Conservation (phyloP, 192 early-diverging fungal species). For the Coemansia sp. region DNA sequence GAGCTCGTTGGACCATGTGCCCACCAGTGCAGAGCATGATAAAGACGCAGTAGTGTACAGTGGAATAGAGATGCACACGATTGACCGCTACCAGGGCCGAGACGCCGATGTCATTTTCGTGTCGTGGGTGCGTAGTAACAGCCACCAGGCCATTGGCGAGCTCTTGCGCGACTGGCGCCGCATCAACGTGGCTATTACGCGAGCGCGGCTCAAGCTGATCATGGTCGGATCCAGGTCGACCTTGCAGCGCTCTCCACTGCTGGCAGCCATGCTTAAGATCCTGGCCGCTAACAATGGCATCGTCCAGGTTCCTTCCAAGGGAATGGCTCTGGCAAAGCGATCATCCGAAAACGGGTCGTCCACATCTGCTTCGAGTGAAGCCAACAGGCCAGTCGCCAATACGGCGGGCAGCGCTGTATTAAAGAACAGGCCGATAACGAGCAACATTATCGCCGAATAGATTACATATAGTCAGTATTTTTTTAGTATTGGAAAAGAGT, state of each 20-base stretch:
- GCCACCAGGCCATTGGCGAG: constrained; percentile 69
- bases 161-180: constrained; percentile 88
- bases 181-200: constrained; percentile 92
- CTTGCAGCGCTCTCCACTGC: constrained; percentile 57
- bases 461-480: neutral
- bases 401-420: constrained; percentile 22
- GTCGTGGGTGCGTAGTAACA: constrained; percentile 86
- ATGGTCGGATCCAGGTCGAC: constrained; percentile 84
- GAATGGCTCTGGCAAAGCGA: constrained; percentile 9
- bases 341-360: neutral
- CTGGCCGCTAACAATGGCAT: constrained; percentile 15
- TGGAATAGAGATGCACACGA: constrained; percentile 77
- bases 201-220: constrained; percentile 85
- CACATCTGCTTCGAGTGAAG: neutral
- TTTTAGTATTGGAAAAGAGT: neutral
- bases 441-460: constrained; percentile 39
- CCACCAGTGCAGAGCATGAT: neutral
- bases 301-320: constrained; percentile 23
- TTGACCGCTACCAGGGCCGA: constrained; percentile 93
- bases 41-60: neutral
- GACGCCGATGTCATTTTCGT: constrained; percentile 92
- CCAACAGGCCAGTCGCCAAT: neutral
- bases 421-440: constrained; percentile 16
- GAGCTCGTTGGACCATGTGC: neutral
- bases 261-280: constrained; percentile 56